Conservation (phyloP, 148 eudicot genomes). For the Vaccinium darrowii region DNA sequence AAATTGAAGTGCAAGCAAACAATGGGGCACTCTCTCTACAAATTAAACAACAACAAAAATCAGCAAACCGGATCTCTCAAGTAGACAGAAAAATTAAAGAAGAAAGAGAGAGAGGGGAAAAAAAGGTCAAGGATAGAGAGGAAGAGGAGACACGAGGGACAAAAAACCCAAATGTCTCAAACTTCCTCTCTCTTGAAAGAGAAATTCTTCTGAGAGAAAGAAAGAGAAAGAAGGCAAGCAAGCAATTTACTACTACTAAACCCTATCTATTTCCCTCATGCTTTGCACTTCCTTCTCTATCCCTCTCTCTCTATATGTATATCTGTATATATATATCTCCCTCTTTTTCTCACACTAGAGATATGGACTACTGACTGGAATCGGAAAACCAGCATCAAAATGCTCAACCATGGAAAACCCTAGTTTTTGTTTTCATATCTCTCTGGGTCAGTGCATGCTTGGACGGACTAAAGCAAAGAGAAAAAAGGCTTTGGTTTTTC, state of each 20-base stretch:
- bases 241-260: not conserved
- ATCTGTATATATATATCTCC: not conserved
- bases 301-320: not conserved
- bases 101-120: not conserved
- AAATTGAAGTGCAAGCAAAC: not conserved
- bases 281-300: constrained; percentile 29
- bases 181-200: constrained; percentile 22
- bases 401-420: constrained; percentile 10
- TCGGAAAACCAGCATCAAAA: not conserved
- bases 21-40: not conserved
- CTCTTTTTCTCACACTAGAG: constrained; percentile 11
- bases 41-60: not conserved
- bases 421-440: not conserved
- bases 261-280: not conserved
- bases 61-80: not conserved
- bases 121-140: constrained; percentile 33
- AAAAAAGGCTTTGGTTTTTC: constrained; percentile 9
- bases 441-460: constrained; percentile 54
- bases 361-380: not conserved
- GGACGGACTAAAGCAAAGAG: constrained; percentile 44
- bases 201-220: constrained; percentile 19
- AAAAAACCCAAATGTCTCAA: constrained; percentile 78
- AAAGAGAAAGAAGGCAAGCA: constrained; percentile 27
- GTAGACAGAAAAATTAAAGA: not conserved
- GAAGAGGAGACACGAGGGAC: constrained; percentile 76